Conservation (phyloP, 129 eudicot genomes). For the Chrysanthemum lavandulifolium region DNA sequence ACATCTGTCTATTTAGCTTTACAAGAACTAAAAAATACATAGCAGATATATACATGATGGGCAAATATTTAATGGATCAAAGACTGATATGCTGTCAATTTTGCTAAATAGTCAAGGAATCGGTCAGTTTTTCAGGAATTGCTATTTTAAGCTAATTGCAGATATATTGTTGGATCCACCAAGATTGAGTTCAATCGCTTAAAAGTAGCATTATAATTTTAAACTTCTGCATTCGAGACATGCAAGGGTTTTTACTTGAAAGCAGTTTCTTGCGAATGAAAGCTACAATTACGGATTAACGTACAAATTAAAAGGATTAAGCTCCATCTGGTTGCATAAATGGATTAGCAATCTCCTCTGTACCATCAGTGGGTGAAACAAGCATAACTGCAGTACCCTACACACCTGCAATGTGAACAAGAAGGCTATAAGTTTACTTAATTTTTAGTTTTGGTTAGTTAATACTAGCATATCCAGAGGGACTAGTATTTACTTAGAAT, state of each 20-base stretch:
- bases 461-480: neutral
- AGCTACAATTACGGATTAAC: neutral
- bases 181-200: neutral
- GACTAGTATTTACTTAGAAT: neutral
- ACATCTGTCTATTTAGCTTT: too few relatives aligned
- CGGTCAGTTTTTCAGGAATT: neutral
- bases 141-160: slow-evolving; percentile 3
- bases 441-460: neutral
- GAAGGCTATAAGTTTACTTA: slow-evolving; percentile 1
- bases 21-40: too few relatives aligned
- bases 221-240: neutral
- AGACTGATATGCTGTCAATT: neutral
- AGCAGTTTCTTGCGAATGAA: neutral
- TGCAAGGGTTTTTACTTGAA: too few relatives aligned
- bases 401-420: slow-evolving; percentile 61
- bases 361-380: slow-evolving; percentile 96
- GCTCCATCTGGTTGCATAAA: slow-evolving; percentile 94
- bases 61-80: neutral
- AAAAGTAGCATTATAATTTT: neutral
- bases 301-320: slow-evolving; percentile 25
- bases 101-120: neutral
- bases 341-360: slow-evolving; percentile 96
- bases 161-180: slow-evolving; percentile 1
- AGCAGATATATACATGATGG: too few relatives aligned
- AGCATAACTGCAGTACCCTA: slow-evolving; percentile 99